Base-by-base conservation (phyloP, 371 early-diverging fungal species). In the Zychaea mexicana region DNA sequence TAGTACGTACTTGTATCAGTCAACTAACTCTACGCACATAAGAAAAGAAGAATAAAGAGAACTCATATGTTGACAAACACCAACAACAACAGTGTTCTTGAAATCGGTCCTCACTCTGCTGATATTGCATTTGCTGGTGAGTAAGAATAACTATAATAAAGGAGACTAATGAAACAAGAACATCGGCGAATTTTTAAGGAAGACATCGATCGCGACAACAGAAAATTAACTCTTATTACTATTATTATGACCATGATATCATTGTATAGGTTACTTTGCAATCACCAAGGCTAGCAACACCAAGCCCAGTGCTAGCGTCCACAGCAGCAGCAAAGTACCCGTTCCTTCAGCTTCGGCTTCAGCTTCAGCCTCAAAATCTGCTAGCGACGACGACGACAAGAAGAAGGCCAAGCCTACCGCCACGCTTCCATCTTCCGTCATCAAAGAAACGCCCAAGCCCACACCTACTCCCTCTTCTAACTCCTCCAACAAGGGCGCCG, bases 81-180 rank as follows among this genome's bases (percentile, higher is more conserved):
- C n/a, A 42, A 17, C 30, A 49, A 30, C 47, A 8, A 42, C 49
- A 79, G 79, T 62, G 81, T 80, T 21, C 62, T 80, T 38, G 81
- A 80, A 63, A 67, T 77, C 42, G 77, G 77, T 38, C 72, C 76
- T 19, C 69, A 62, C 61, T 64, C 70, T 45, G 62, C 69, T 31
- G 81, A 80, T 62, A 62, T 80, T 62, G 71, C 76, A 26, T 80
- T 80, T 72, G 78, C 76, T 42, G 81, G 81, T 73, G 47, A 24
- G 42, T 28, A 45, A 31, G 56, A 46, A n/a, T 17, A 21, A 42
- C 21, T 42, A n/a, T n/a, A n/a, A n/a, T 33, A 8, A 30, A 19
- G 8, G 12, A 28, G 32, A 31, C 4, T 39, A n/a, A 12, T 64
- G 15, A 22, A 24, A 49, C 27, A 28, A 32, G n/a, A 21, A 32